Conservation (phyloP, 129 eudicot species). For the Scalesia atractyloides region DNA sequence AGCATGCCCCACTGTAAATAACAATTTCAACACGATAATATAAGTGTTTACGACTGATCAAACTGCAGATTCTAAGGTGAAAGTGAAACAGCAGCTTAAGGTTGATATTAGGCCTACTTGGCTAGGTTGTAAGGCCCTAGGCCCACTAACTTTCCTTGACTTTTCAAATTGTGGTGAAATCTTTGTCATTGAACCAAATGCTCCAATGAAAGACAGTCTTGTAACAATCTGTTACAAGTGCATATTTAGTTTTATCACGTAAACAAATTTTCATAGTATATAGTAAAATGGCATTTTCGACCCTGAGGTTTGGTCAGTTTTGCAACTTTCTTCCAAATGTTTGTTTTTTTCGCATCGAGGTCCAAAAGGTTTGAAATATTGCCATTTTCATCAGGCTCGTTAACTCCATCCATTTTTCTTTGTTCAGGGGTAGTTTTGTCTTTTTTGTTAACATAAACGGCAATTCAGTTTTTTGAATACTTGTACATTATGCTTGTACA, state of each 20-base stretch:
- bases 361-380: no score
- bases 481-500: no score
- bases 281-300: neutral
- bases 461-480: no score
- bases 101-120: conserved; percentile 50
- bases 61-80: conserved; percentile 8
- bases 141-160: conserved; percentile 98
- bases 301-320: no score
- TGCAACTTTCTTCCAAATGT: no score
- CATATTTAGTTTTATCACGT: conserved; percentile 1
- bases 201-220: conserved; percentile 79
- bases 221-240: conserved; percentile 61
- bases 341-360: no score
- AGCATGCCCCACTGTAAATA: conserved; percentile 93
- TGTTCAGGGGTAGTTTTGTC: no score
- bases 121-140: conserved; percentile 98
- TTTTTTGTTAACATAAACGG: no score
- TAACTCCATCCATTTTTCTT: no score
- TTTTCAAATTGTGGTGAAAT: conserved; percentile 89
- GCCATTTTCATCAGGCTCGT: no score
- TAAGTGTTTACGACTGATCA: neutral
- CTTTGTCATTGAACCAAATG: conserved; percentile 82
- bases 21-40: conserved; percentile 16
- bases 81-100: neutral
- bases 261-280: neutral